phyloP scores from a whole-genome alignment of 2,329 filamentous ascomycete genomes.

The Pleurostoma richardsiae region DNA sequence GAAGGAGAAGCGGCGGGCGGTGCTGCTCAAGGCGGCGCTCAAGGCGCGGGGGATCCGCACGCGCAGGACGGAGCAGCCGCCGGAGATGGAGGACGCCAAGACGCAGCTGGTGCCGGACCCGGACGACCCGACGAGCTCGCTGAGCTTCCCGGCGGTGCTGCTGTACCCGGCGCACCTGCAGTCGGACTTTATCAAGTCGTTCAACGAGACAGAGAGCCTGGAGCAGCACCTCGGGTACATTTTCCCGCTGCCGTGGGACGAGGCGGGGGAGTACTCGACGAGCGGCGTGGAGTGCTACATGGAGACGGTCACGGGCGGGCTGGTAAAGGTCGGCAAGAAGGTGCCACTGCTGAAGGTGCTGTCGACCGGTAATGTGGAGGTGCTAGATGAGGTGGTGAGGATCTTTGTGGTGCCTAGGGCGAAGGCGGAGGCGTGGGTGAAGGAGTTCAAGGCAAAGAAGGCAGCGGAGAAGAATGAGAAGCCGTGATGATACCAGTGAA shows the following conservation, averaged over 20 bases:
- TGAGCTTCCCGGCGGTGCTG: slow-evolving; percentile 75
- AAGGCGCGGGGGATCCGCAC: slow-evolving; percentile 65
- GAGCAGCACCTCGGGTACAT: slow-evolving; percentile 79
- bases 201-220: slow-evolving; percentile 71
- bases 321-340: slow-evolving; percentile 89
- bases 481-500: not conserved
- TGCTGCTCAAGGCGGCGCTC: slow-evolving; percentile 62
- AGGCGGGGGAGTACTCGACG: slow-evolving; percentile 57
- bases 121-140: slow-evolving; percentile 63
- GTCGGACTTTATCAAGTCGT: slow-evolving; percentile 86
- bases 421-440: slow-evolving; percentile 70
- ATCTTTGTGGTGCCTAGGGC: slow-evolving; percentile 76
- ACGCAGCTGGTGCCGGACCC: slow-evolving; percentile 68
- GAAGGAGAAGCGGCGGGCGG: slow-evolving; percentile 48
- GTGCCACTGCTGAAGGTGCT: slow-evolving; percentile 71
- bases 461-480: slow-evolving; percentile 36
- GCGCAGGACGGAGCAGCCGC: slow-evolving; percentile 63
- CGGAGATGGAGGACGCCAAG: slow-evolving; percentile 81
- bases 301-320: slow-evolving; percentile 72
- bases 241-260: slow-evolving; percentile 85
- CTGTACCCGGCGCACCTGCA: slow-evolving; percentile 80
- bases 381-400: slow-evolving; percentile 79
- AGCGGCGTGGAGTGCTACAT: slow-evolving; percentile 78
- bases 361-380: slow-evolving; percentile 70
- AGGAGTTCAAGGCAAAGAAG: slow-evolving; percentile 77